A percentile compares a stretch with the other conserved stretches of the same genome.
Conservation (phyloP, 495 filamentous ascomycete genomes). For the Daldinia caldariorum region DNA sequence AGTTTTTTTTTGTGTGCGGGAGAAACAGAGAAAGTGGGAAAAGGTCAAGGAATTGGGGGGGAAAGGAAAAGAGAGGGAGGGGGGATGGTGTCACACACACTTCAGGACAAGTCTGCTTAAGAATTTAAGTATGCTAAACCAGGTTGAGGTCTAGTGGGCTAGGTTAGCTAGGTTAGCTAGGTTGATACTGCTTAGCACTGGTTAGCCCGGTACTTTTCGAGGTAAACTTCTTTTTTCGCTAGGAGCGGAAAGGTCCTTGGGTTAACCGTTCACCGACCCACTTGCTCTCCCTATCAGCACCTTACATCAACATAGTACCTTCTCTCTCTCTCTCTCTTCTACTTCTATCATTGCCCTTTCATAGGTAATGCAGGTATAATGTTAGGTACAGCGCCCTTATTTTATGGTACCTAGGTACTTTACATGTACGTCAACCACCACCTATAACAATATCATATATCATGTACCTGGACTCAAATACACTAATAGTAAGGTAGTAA, state of each 20-base stretch:
- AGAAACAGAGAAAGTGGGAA: constrained; percentile 36
- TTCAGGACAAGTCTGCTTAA: constrained; percentile 25
- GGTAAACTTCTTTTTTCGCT: constrained; percentile 17
- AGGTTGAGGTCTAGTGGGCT: not conserved
- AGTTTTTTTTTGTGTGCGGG: constrained; percentile 46
- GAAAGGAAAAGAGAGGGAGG: constrained; percentile 41
- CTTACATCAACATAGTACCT: no score
- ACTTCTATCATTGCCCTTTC: constrained; percentile 4
- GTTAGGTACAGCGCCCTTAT: no score
- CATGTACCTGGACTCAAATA: not conserved
- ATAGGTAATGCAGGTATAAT: no score
- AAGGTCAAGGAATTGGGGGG: constrained; percentile 42
- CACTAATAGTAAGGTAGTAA: no score
- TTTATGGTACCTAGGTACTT: no score
- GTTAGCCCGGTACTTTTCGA: constrained; percentile 22
- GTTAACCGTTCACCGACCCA: constrained; percentile 10
- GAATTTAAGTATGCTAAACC: constrained; percentile 18
- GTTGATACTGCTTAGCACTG: not conserved
- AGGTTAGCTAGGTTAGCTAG: not conserved
- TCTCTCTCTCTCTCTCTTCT: not conserved
- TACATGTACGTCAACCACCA: no score
- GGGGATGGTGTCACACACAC: constrained; percentile 44
- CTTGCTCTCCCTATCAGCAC: not conserved
- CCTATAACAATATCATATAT: no score
- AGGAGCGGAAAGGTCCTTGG: constrained; percentile 19